Evolutionary conservation across 495 filamentous ascomycete species (phyloP), one percentile per base, ranked within the genome.

Genomic region (Delitschia confertaspora): DNA sequence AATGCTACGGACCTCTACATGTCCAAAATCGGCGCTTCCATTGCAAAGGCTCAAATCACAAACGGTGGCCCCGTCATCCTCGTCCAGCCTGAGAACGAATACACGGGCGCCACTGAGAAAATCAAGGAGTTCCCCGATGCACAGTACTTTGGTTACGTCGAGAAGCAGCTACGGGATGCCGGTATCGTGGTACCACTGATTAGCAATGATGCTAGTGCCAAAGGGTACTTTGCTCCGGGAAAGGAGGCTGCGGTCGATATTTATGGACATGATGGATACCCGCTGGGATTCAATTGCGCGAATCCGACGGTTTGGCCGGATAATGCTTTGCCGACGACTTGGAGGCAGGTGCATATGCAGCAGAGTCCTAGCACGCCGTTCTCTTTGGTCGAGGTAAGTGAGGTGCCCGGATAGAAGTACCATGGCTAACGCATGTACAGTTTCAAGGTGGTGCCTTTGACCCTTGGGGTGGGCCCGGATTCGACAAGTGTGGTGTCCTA

Each of bases 41-140:
- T 91, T 52, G 81, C 84, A 6, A 73, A 76, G 22, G 77, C 74
- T 3, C 83, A 88, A 47, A 84, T 88, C 47, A 85, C 81, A 1
- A 82, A 86, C 47, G 84, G 80, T 5, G 84, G 85, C 1, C 82
- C 82, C 0, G 69, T 88, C 17, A 85, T 88, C 38, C 66, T 88
- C 2, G 69, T 80, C 29, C 85, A 91, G 64, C 81, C 82, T 0
- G 85, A 88, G 55, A 88, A 88, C 49, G 83, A 87, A 50, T 86
- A 87, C 56, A 72, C 70, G 1, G 55, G 61, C 5, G 65, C 57
- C n/a, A 64, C 75, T 1, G 11, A 33, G 17, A 17, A 33, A 22
- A 21, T 48, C n/a, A 10, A 43, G 19, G 26, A 26, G 6, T 55
- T 55, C 16, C 51, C 51, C 0, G 72, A 86, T 49, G 62, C 65